These are phyloP conservation scores for Cyberlindnera samutprakarnensis DNA, from an alignment of 805 yeast genomes.

Conservation along the genomic window DNA sequence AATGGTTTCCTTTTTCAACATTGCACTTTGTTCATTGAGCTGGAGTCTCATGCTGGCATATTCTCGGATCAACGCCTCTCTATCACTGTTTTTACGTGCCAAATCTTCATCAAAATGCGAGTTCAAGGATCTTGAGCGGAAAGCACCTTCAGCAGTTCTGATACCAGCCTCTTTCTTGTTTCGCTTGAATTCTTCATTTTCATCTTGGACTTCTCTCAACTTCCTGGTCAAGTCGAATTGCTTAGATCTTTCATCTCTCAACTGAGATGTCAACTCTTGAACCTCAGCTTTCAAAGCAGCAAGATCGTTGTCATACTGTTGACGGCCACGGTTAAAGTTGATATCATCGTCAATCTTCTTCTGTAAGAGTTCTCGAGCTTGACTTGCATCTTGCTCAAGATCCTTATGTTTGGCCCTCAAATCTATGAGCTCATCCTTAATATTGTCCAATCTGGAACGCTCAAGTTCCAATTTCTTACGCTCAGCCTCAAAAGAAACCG, in stretches of 20 bases:
- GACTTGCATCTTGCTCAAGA: conserved; percentile 38
- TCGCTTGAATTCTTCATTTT: conserved; percentile 25
- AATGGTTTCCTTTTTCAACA: conserved; percentile 37
- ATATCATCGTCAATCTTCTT: conserved; percentile 35
- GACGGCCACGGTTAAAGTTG: conserved; percentile 37
- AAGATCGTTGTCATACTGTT: conserved; percentile 33
- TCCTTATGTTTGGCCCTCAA: conserved; percentile 24
- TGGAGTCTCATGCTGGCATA: conserved; percentile 42
- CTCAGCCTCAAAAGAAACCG: conserved; percentile 17
- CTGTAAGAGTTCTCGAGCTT: conserved; percentile 34
- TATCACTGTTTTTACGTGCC: conserved; percentile 19
- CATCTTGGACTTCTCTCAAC: conserved; percentile 21
- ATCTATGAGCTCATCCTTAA: conserved; percentile 20
- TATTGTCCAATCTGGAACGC: conserved; percentile 20
- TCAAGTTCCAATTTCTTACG: conserved; percentile 24
- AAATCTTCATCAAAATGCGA: conserved; percentile 15
- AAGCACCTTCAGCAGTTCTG: conserved; percentile 20
- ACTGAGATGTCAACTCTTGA: conserved; percentile 7
- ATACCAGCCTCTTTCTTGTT: conserved; percentile 17
- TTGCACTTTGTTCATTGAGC: conserved; percentile 44
- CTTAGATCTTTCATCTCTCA: conserved; percentile 25
- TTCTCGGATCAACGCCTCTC: conserved; percentile 27
- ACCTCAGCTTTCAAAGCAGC: conserved; percentile 28
- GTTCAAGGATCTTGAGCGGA: conserved; percentile 17
- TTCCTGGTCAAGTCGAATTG: conserved; percentile 23